Base-by-base conservation (phyloP, 2,329 filamentous ascomycete species). In the Blastomyces gilchristii region DNA sequence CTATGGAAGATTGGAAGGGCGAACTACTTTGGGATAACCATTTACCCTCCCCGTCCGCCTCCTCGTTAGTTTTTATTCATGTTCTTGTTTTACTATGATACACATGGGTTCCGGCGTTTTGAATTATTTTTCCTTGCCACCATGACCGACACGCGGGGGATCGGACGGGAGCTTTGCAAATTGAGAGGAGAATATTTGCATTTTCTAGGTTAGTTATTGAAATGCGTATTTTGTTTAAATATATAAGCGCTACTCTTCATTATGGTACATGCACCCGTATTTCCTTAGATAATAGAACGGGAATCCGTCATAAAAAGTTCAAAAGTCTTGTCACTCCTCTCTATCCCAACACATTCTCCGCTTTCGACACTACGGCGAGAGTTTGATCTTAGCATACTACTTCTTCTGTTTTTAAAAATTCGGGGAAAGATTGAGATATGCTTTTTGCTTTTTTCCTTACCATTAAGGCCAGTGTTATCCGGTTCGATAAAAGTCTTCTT, bases 401-500 rank as follows among this genome's bases (percentile, higher is more conserved):
- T 18, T 25, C 31, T 16, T 50, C 16, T n/a, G 8, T 14, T 34
- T 37, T 39, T 39, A 7, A 56, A 56, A 7, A n/a, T 18, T 54
- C 18, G 2, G 22, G 34, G 12, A 22, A 34, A 34, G 1, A 34
- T 34, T 34, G 34, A 34, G 34, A 8, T 31, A 31, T 31, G 11
- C 14, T 22, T 37, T 41, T 37, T 52, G n/a, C n/a, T 22, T 22
- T 22, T 22, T 22, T 22, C n/a, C n/a, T 76, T 79, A 91, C 90
- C 87, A 68, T 87, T 81, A 58, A 91, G 83, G 43, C 91, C 90
- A 49, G 89, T 94, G 78, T 89, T 92, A 76, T 97, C 92, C 12
- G 91, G 87, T 82, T 97, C 93, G 61, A 96, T 85, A 70, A 91
- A 85, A 25, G 88, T 83, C 71, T 87, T 84, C 77, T 87, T 88